A percentile compares a stretch with the other conserved stretches of the same genome.
Conservation (phyloP, 495 filamentous ascomycete species). For the Pseudomonodictys pantanalensis region DNA sequence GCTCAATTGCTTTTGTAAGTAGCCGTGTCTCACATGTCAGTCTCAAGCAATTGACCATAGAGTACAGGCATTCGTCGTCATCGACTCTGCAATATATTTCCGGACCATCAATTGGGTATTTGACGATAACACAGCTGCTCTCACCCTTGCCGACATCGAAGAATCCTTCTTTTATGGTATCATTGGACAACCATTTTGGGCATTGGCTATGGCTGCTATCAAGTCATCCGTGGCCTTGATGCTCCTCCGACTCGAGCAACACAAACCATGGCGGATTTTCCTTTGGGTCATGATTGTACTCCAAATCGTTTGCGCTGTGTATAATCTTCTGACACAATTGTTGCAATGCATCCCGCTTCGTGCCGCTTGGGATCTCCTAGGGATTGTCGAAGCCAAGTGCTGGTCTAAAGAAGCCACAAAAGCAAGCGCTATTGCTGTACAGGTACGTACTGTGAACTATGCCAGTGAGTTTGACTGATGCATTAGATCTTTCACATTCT, state of each 20-base stretch:
- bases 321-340: slow-evolving; percentile 25
- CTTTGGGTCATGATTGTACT: slow-evolving; percentile 30
- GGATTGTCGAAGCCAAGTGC: slow-evolving; percentile 28
- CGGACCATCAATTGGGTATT: neutral
- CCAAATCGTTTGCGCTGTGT: slow-evolving; percentile 18
- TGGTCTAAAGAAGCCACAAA: slow-evolving; percentile 20
- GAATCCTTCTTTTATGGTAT: slow-evolving; percentile 26
- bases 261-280: slow-evolving; percentile 21
- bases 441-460: too few species aligned
- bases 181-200: slow-evolving; percentile 24
- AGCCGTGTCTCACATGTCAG: neutral
- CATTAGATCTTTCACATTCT: slow-evolving; percentile 33
- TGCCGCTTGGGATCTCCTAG: slow-evolving; percentile 34
- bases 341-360: slow-evolving; percentile 35
- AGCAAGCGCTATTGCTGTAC: slow-evolving; percentile 27
- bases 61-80: slow-evolving; percentile 17
- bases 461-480: too few species aligned
- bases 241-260: slow-evolving; percentile 37
- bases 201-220: slow-evolving; percentile 16
- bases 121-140: neutral
- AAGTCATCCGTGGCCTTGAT: slow-evolving; percentile 38
- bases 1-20: slow-evolving; percentile 13
- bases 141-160: slow-evolving; percentile 8
- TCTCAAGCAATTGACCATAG: neutral
- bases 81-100: slow-evolving; percentile 13